Evolutionary conservation across 768 basidiomycete genomes (phyloP), one percentile per base, ranked within the genome.

Genomic region (Lentinula aciculospora): DNA sequence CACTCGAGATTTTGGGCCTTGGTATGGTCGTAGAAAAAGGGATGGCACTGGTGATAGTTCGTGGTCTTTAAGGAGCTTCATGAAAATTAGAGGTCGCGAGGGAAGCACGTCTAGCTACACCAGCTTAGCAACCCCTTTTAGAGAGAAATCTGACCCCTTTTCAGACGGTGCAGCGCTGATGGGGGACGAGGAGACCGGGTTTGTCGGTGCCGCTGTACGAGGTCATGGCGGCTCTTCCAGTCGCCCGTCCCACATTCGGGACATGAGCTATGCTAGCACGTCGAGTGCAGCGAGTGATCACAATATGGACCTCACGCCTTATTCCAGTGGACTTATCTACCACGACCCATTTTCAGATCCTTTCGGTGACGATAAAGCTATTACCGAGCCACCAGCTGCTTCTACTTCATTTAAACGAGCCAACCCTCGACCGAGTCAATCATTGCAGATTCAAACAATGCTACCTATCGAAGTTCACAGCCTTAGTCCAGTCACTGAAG

Each of bases 61-160:
- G 5, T 84, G 82, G 82, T 84, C 84, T 23, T 61, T 85, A 57
- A 75, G 68, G 60, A 78, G 72, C 54, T 70, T 79, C 29, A 66
- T 85, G 59, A 60, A 71, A 29, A 61, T 66, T 42, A 66, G 67
- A 53, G 80, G 75, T 61, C 74, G 76, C 13, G 74, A 77, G 29
- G 70, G 76, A 3, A 77, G 78, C 50, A 61, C 65, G 27, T 58
- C 62, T 6, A 72, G 72, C 50, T 63, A 63, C 17, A 61, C 65
- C 32, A 64, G 66, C 5, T 66, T 53, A 36, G 54, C 42, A 23
- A 65, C 69, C 17, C 71, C 72, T 9, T 74, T 73, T 71, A 66
- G 68, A 58, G 79, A 82, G 64, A 80, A 81, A 66, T 68, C 71
- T 17, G 80, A 83, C 62, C 76, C 81, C 17, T 83, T 81, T 63